Conservation (phyloP, 805 yeast species). For the Saturnispora bothae region DNA sequence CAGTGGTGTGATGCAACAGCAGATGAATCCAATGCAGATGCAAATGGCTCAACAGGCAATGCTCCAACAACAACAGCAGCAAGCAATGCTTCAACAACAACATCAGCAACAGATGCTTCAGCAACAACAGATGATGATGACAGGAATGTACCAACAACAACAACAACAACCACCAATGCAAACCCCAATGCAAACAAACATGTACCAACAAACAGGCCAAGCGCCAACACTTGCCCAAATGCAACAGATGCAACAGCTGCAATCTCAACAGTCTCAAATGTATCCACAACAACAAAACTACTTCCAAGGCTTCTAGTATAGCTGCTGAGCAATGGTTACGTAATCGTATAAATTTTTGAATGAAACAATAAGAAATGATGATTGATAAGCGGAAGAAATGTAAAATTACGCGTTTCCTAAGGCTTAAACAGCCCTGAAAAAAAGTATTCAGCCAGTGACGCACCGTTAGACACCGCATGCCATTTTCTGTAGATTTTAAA, state of each 20-base stretch:
- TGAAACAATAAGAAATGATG: not conserved
- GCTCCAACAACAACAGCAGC: constrained; percentile 8
- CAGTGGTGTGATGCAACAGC: constrained; percentile 15
- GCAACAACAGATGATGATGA: not conserved
- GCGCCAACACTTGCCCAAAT: not conserved
- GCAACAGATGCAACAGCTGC: constrained; percentile 4
- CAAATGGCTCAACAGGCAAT: constrained; percentile 23
- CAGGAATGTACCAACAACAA: constrained; percentile 2
- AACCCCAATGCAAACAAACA: not conserved
- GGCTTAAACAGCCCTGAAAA: too few relatives aligned
- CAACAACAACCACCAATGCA: not conserved
- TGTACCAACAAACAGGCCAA: constrained; percentile 1
- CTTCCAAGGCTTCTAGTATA: constrained; percentile 5
- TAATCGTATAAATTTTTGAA: too few relatives aligned
- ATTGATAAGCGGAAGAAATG: not conserved
- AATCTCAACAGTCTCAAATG: not conserved
- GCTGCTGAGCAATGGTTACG: not conserved
- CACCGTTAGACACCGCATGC: too few relatives aligned
- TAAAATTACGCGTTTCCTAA: not conserved
- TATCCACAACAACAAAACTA: constrained; percentile 2
- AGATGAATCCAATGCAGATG: constrained; percentile 17
- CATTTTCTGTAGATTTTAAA: too few relatives aligned
- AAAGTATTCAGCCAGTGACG: too few relatives aligned
- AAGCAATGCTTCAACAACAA: constrained; percentile 10
- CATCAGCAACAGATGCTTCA: constrained; percentile 13